A percentile compares a stretch with the other conserved stretches of the same genome.
Conservation (phyloP, 2,329 filamentous ascomycete genomes). For the Lasiodiplodia citricola region DNA sequence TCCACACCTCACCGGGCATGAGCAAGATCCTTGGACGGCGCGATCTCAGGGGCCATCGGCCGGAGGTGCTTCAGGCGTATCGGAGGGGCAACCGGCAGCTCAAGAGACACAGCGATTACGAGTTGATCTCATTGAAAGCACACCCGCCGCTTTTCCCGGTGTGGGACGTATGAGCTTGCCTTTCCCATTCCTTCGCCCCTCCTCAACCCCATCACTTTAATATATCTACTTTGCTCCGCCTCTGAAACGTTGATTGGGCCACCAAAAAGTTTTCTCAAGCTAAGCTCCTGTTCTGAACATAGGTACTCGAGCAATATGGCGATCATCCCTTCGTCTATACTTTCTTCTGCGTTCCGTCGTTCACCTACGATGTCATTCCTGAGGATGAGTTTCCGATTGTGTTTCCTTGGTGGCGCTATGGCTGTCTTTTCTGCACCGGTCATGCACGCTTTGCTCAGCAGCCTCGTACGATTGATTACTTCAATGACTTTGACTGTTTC, state of each 20-base stretch:
- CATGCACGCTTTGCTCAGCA: constrained; percentile 45
- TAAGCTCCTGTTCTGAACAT: constrained; percentile 31
- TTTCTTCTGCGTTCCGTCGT: constrained; percentile 44
- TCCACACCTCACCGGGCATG: constrained; percentile 70
- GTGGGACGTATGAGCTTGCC: constrained; percentile 46
- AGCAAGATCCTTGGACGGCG: constrained; percentile 60
- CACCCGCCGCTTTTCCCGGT: constrained; percentile 45
- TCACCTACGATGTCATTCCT: constrained; percentile 44
- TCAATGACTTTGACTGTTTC: constrained; percentile 27
- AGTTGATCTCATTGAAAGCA: constrained; percentile 65
- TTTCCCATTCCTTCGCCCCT: neutral
- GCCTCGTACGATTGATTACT: constrained; percentile 30
- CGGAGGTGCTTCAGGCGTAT: constrained; percentile 68
- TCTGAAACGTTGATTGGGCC: neutral
- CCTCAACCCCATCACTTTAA: neutral
- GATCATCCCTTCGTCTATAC: constrained; percentile 45
- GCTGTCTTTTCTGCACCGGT: constrained; percentile 43
- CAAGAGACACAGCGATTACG: constrained; percentile 75
- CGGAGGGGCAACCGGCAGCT: constrained; percentile 73
- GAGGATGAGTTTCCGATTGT: constrained; percentile 45
- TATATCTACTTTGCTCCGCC: neutral
- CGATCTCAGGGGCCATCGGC: constrained; percentile 54
- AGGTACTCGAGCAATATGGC: constrained; percentile 46
- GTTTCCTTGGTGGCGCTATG: constrained; percentile 47
- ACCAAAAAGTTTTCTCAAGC: constrained; percentile 26